Conservation (phyloP, 176 grass and related monocot species). For the Cenchrus americanus region DNA sequence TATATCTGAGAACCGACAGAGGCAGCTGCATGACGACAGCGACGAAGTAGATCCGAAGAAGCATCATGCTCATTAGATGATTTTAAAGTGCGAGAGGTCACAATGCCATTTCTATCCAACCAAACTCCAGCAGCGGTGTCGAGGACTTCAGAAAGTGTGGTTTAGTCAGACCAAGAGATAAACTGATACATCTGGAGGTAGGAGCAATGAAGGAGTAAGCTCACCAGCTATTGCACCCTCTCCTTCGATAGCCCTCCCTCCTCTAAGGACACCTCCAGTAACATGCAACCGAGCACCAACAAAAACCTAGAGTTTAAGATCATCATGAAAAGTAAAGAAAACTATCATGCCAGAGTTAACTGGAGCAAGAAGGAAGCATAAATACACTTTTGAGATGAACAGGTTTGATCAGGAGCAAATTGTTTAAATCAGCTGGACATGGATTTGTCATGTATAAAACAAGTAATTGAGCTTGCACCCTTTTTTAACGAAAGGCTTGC, state of each 20-base stretch:
- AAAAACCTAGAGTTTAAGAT: conserved; percentile 72
- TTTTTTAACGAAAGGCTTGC: not conserved
- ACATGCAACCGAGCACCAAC: conserved; percentile 96
- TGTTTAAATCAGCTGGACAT: not conserved
- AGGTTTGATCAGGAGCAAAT: conserved; percentile 19
- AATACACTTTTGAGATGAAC: conserved; percentile 11
- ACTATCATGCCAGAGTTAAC: conserved; percentile 1
- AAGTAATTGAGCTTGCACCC: conserved; percentile 30
- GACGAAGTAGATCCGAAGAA: conserved; percentile 86
- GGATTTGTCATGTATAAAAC: conserved; percentile 24
- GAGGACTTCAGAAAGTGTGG: conserved; percentile 66
- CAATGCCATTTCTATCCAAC: conserved; percentile 98
- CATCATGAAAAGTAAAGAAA: conserved; percentile 53
- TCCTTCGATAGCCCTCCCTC: conserved; percentile 90
- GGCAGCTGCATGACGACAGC: conserved; percentile 91
- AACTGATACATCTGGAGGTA: conserved; percentile 26
- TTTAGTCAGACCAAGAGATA: conserved; percentile 40
- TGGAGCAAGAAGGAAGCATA: conserved; percentile 28
- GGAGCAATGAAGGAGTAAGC: conserved; percentile 6
- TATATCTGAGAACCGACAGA: conserved; percentile 90
- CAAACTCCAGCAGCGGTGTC: conserved; percentile 99
- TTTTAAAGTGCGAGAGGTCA: conserved; percentile 78
- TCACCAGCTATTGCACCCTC: conserved; percentile 92
- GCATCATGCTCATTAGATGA: conserved; percentile 78
- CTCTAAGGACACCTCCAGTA: conserved; percentile 96